Percentiles rank a stretch among this genome's conserved stretches.
phyloP scores from a whole-genome alignment of 2,329 filamentous ascomycete genomes.

The Clonostachys chloroleuca region DNA sequence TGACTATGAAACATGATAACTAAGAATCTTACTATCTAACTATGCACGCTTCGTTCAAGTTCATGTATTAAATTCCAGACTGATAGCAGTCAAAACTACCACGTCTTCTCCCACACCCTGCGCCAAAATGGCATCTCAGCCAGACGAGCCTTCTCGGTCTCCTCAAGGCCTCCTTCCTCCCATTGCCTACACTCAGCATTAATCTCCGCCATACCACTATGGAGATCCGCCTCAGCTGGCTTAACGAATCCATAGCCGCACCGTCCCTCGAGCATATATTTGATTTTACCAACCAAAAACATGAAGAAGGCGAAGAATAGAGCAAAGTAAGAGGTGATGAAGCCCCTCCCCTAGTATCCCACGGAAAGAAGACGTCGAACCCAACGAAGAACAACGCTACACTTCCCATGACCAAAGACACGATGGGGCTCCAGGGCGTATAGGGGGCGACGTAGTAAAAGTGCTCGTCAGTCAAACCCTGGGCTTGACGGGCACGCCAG shows the following conservation, averaged over 20 bases:
- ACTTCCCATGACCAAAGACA: conserved; percentile 38
- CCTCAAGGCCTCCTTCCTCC: conserved; percentile 39
- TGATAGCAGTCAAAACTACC: conserved; percentile 14
- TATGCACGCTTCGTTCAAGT: too few relatives aligned
- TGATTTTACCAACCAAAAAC: conserved; percentile 63
- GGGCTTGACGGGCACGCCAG: conserved; percentile 39
- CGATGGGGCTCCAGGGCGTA: conserved; percentile 47
- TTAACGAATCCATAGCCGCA: conserved; percentile 40
- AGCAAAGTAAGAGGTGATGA: conserved; percentile 51
- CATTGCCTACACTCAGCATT: conserved; percentile 46
- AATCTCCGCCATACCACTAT: conserved; percentile 60
- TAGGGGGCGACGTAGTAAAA: conserved; percentile 45
- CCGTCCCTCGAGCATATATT: too few relatives aligned
- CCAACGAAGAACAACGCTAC: conserved; percentile 51
- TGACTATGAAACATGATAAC: too few relatives aligned
- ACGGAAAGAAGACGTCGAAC: conserved; percentile 50
- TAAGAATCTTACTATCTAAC: too few relatives aligned
- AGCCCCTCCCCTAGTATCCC: conserved; percentile 37
- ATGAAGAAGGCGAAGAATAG: conserved; percentile 48
- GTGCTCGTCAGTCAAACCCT: conserved; percentile 31
- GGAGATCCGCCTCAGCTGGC: conserved; percentile 55
- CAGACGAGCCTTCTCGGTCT: conserved; percentile 30
- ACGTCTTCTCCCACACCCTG: conserved; percentile 31
- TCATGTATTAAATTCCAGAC: too few relatives aligned
- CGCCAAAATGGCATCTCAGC: conserved; percentile 26